These are phyloP conservation scores for Amaranthus cruentus DNA, from an alignment of 148 eudicot species.

Conservation along the genomic window DNA sequence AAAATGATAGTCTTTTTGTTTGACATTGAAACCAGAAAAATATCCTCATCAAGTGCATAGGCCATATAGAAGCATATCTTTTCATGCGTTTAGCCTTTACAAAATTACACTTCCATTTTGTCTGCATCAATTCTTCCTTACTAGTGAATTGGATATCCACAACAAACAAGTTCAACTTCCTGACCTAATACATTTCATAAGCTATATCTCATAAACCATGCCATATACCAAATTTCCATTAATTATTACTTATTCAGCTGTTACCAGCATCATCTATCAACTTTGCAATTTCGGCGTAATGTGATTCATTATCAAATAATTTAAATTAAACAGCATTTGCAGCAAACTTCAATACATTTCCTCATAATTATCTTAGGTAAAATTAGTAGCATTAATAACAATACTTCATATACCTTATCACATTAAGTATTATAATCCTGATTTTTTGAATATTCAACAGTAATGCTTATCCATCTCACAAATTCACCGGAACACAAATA, in stretches of 20 bases:
- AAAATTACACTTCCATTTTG: neutral
- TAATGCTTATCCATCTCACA: no score
- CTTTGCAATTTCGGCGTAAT: neutral
- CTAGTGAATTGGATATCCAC: neutral
- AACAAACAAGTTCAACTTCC: neutral
- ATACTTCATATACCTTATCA: no score
- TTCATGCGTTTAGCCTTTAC: neutral
- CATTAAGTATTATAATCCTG: no score
- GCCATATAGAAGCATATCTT: neutral
- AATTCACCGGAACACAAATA: no score
- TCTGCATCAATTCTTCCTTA: neutral
- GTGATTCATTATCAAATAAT: neutral
- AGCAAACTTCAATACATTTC: neutral
- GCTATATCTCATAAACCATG: neutral
- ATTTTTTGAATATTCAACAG: no score
- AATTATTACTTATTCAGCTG: neutral
- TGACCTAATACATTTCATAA: neutral
- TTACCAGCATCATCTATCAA: neutral
- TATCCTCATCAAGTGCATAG: no score
- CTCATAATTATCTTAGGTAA: neutral
- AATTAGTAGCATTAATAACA: neutral
- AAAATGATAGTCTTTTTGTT: no score
- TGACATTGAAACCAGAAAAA: no score
- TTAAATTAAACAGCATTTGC: neutral
- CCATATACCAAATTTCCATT: neutral